Evolutionary conservation across 1,284 basidiomycete genomes (phyloP), one percentile per base, ranked within the genome.

Genomic region (Fomitopsis betulina): DNA sequence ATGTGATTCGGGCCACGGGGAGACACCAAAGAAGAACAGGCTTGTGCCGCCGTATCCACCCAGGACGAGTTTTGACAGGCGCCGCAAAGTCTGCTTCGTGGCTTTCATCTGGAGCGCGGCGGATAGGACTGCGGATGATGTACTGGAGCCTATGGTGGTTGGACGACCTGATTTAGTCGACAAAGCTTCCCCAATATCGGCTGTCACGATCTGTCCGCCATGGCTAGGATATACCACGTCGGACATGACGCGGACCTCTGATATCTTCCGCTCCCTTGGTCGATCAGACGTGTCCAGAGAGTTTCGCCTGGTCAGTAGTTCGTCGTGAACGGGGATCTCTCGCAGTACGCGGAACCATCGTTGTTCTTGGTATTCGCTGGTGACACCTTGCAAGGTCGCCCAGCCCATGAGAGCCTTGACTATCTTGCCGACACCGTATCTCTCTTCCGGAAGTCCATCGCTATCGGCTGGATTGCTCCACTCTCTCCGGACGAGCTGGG

Each of bases 31-130:
- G 72, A 92, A 92, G 21, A 91, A 71, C 15, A 92, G 76, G 54
- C 84, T 86, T 2, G 89, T 86, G 7, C 90, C 90, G 9, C 90
- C 89, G 63, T 92, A 92, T 1, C 89, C 89, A 0, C 87, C 89
- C 4, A 92, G 75, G 1, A 89, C 87, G 73, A 92, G 81, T 70
- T 91, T 91, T 5, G 89, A 91, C 38, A 91, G 76, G 17, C 90
- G 80, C 32, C 89, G 81, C 13, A 92, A 72, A 8, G 84, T 88
- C 15, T 79, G 72, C 67, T 88, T 89, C 55, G 35, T 35, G 17
- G 49, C 32, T 13, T 37, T 33, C 49, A 51, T 51, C 33, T 51
- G 32, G 5, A 13, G 17, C 7, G 49, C 17, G 1, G 17, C 21
- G 32, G 49, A 51, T 9, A 90, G 75, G 54, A 87, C 83, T 1